Conservation (phyloP, 192 early-diverging fungal genomes). For the Mortierella claussenii region DNA sequence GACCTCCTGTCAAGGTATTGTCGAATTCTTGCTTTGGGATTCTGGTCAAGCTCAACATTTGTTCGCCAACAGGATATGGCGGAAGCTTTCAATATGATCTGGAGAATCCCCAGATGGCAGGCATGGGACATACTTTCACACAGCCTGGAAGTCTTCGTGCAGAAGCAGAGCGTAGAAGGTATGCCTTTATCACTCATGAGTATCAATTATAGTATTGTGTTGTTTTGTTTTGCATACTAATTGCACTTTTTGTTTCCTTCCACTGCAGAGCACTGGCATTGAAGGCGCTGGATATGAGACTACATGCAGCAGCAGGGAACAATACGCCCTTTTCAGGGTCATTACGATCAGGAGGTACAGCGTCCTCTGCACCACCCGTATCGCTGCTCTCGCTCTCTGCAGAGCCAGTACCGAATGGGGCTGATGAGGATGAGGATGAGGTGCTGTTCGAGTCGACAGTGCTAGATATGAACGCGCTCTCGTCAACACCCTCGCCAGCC, state of each 20-base stretch:
- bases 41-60: constrained; percentile 63
- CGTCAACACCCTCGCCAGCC: not conserved
- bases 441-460: constrained; percentile 19
- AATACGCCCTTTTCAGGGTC: constrained; percentile 19
- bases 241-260: too few species aligned
- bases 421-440: constrained; percentile 20
- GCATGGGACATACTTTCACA: constrained; percentile 47
- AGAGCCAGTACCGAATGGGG: constrained; percentile 13
- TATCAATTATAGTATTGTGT: too few species aligned
- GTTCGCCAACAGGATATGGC: constrained; percentile 58
- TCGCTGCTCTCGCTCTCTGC: constrained; percentile 28
- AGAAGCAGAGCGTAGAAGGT: constrained; percentile 76
- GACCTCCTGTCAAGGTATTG: constrained; percentile 70
- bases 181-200: too few species aligned
- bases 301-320: constrained; percentile 51
- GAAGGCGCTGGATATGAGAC: constrained; percentile 70
- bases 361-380: constrained; percentile 10
- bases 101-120: constrained; percentile 53
- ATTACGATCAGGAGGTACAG: constrained; percentile 2
- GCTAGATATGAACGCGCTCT: constrained; percentile 10
- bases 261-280: constrained; percentile 68
- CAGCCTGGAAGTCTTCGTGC: constrained; percentile 63
- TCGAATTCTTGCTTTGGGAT: constrained; percentile 71
- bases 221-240: too few species aligned
- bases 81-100: constrained; percentile 53